Evolutionary conservation across 306 rosid genomes (phyloP).

Genomic region (Trifolium pratense): DNA sequence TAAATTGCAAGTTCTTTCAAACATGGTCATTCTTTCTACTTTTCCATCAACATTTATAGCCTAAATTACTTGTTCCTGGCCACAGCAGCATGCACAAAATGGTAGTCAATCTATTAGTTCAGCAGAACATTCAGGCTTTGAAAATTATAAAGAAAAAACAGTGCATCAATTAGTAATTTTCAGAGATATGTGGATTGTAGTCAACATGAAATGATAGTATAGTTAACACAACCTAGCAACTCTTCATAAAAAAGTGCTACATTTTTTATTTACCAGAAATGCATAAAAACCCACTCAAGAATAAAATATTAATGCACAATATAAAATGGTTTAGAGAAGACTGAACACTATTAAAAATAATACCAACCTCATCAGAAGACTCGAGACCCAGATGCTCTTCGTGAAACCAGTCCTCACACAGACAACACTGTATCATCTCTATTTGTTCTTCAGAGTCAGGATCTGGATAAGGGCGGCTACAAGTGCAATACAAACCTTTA

Average conservation of each 20-base stretch:
- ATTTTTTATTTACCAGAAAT: slow-evolving; percentile 1
- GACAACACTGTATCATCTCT: slow-evolving; percentile 96
- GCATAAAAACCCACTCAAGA: slow-evolving; percentile 1
- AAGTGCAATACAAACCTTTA: slow-evolving; percentile 90
- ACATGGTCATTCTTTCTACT: slow-evolving; percentile 13
- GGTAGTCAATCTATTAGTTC: slow-evolving; percentile 25
- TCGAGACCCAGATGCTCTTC: slow-evolving; percentile 93
- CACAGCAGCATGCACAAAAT: slow-evolving; percentile 20
- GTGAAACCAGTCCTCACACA: slow-evolving; percentile 99
- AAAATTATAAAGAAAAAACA: background rate
- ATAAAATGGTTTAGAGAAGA: slow-evolving; percentile 16
- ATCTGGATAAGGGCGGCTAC: slow-evolving; percentile 94
- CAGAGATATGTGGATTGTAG: background rate
- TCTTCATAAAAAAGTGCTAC: background rate
- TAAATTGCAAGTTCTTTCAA: slow-evolving; percentile 1
- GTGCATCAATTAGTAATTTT: slow-evolving; percentile 7
- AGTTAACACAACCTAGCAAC: slow-evolving; percentile 17
- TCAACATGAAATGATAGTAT: slow-evolving; percentile 12
- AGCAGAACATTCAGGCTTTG: slow-evolving; percentile 9
- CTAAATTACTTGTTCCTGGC: slow-evolving; percentile 12
- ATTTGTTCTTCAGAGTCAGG: slow-evolving; percentile 88
- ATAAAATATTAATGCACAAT: background rate
- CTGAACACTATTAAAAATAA: slow-evolving; percentile 8
- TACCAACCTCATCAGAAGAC: slow-evolving; percentile 82
- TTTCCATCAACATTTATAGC: slow-evolving; percentile 5